Conservation (phyloP, 371 early-diverging fungal species). For the Rhizopus stolonifer region DNA sequence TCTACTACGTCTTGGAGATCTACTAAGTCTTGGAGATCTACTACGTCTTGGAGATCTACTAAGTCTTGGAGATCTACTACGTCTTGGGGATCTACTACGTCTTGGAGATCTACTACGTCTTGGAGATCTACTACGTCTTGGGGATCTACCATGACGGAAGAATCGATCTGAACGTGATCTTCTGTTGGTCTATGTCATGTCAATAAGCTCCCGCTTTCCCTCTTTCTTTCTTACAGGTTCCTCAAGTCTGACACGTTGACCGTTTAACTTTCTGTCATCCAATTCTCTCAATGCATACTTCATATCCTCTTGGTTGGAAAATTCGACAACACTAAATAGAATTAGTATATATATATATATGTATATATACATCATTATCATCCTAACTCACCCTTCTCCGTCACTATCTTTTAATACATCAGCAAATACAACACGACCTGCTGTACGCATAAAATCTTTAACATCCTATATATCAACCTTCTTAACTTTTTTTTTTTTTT, state of each 20-base stretch:
- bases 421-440: conserved; percentile 90
- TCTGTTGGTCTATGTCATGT: conserved; percentile 13
- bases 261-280: conserved; percentile 81
- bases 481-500: not conserved
- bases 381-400: conserved; percentile 73
- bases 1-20: not conserved
- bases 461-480: conserved; percentile 69
- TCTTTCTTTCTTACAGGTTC: conserved; percentile 61
- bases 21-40: not conserved
- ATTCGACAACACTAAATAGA: conserved; percentile 79
- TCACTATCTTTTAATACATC: conserved; percentile 80
- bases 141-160: too few species aligned
- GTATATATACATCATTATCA: not conserved
- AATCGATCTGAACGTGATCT: conserved; percentile 23
- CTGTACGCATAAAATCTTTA: conserved; percentile 91
- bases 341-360: not conserved
- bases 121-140: too few species aligned
- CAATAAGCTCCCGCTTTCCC: conserved; percentile 39
- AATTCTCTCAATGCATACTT: conserved; percentile 80
- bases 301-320: conserved; percentile 73
- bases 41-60: not conserved
- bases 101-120: too few species aligned
- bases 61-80: too few species aligned
- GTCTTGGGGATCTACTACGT: too few species aligned
- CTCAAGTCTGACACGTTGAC: conserved; percentile 68